Conservation (phyloP, 179 eudicot genomes). For the Beta corolliflora region DNA sequence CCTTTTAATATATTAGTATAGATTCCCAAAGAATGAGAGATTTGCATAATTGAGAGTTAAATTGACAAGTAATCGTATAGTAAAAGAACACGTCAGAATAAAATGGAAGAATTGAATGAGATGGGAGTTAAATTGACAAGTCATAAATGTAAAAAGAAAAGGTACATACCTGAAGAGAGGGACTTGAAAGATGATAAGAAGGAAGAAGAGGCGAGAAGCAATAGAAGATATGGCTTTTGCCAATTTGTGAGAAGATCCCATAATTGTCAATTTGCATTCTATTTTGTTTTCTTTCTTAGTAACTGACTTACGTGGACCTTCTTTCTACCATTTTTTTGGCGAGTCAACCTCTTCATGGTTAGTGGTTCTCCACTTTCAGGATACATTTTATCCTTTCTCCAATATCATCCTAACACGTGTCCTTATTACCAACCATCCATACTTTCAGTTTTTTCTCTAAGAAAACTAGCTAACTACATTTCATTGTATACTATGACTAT, state of each 20-base stretch:
- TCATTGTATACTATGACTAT: no score
- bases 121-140: background rate
- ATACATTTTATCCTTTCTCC: background rate
- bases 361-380: constrained; percentile 30
- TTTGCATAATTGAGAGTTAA: background rate
- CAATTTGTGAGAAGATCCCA: constrained; percentile 49
- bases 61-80: no score
- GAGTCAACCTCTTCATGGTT: constrained; percentile 26
- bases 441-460: background rate
- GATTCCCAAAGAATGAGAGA: background rate
- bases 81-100: background rate
- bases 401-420: constrained; percentile 16
- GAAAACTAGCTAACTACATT: no score
- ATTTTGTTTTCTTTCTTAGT: background rate
- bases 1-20: no score
- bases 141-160: background rate
- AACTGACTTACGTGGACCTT: constrained; percentile 28
- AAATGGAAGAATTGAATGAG: background rate
- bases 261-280: constrained; percentile 22
- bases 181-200: constrained; percentile 57
- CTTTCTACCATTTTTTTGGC: background rate
- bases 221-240: constrained; percentile 45
- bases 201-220: constrained; percentile 49
- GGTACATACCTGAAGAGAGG: constrained; percentile 62
- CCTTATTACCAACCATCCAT: background rate